phyloP scores from a whole-genome alignment of 345 rosid species.

The Gossypium arboreum region DNA sequence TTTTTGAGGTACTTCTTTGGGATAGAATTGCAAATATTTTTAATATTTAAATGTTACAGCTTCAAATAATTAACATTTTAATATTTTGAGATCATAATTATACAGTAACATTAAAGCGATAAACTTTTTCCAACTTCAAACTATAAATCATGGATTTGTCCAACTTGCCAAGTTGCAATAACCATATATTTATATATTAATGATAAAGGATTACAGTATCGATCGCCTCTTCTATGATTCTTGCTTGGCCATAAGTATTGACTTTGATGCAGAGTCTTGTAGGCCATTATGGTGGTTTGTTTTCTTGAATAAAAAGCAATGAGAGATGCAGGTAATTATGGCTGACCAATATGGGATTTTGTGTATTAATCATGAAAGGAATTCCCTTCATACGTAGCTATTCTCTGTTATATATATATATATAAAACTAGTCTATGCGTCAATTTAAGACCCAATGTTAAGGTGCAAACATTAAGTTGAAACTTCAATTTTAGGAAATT shows the following conservation, averaged over 20 bases:
- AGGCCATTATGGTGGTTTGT: conserved; percentile 24
- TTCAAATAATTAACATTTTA: background rate
- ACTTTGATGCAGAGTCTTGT: conserved; percentile 18
- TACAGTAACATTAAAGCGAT: no score
- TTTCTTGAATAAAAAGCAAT: conserved; percentile 35
- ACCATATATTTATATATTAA: background rate
- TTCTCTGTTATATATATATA: background rate
- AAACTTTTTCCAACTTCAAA: background rate
- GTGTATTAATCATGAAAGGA: background rate
- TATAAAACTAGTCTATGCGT: background rate
- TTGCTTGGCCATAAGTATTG: conserved; percentile 22
- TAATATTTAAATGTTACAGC: no score
- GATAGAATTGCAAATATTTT: no score
- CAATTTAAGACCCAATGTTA: background rate
- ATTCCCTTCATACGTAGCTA: background rate
- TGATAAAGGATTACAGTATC: background rate
- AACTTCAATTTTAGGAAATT: no score
- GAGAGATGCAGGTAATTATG: conserved; percentile 17
- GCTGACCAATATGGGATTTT: conserved; percentile 9
- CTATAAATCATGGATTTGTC: background rate
- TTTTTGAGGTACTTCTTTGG: background rate
- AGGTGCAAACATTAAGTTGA: background rate
- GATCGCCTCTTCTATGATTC: conserved; percentile 12
- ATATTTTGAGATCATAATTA: background rate
- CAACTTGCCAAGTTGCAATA: conserved; percentile 10